Percentiles rank a stretch among this genome's conserved stretches.
Conservation (phyloP, 2,329 filamentous ascomycete genomes). For the Botrytis aclada region DNA sequence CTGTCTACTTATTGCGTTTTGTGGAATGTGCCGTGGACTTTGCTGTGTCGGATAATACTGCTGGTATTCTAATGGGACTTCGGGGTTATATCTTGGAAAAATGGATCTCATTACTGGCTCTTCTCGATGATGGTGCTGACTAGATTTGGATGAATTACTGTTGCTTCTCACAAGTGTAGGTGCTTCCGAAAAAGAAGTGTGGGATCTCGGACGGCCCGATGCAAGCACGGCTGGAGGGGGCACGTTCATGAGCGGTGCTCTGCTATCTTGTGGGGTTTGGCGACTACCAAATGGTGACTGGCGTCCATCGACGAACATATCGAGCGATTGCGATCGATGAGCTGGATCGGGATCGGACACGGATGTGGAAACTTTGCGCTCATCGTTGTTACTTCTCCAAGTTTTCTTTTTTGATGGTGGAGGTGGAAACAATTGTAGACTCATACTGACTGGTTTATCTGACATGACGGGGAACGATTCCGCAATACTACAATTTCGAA, state of each 20-base stretch:
- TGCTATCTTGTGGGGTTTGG: constrained; percentile 24
- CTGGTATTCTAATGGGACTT: constrained; percentile 63
- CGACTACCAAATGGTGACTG: constrained; percentile 27
- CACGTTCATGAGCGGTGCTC: constrained; percentile 27
- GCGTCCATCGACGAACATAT: constrained; percentile 23
- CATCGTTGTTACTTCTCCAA: constrained; percentile 33
- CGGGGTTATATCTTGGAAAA: constrained; percentile 71
- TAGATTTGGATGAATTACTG: constrained; percentile 52
- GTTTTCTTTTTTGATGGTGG: constrained; percentile 33
- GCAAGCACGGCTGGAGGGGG: constrained; percentile 32
- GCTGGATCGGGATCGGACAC: constrained; percentile 29
- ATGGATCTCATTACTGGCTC: constrained; percentile 62
- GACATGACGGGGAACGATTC: constrained; percentile 27
- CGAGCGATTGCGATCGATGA: constrained; percentile 26
- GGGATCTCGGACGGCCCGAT: constrained; percentile 42
- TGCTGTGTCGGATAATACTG: constrained; percentile 66
- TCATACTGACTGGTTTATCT: constrained; percentile 32
- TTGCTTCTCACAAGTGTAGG: constrained; percentile 49
- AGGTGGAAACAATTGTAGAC: constrained; percentile 37
- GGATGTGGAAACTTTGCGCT: constrained; percentile 29
- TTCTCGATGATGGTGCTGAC: constrained; percentile 51
- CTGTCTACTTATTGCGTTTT: constrained; percentile 62
- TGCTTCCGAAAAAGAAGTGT: constrained; percentile 51
- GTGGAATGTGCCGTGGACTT: constrained; percentile 61
- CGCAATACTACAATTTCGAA: constrained; percentile 14